A percentile compares a stretch with the other conserved stretches of the same genome.
Conservation (phyloP, 2,329 filamentous ascomycete genomes). For the Colletotrichum musae region DNA sequence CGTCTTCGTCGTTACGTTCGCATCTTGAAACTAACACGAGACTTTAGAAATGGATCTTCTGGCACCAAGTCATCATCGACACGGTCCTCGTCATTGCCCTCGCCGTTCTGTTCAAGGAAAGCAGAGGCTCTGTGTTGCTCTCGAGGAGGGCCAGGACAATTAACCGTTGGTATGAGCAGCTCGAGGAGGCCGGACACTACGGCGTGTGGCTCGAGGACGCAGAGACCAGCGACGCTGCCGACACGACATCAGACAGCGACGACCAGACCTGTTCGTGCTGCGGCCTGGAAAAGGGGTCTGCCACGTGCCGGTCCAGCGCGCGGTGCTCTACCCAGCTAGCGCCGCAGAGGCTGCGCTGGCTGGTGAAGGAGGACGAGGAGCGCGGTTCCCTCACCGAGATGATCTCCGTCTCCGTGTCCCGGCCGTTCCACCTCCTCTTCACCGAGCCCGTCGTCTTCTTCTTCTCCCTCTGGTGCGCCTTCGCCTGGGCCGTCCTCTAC, state of each 20-base stretch:
- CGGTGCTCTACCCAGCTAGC: conserved; percentile 18
- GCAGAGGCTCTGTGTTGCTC: conserved; percentile 83
- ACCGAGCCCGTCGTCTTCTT: conserved; percentile 86
- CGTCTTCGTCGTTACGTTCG: background rate
- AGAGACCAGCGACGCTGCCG: conserved; percentile 20
- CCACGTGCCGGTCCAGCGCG: conserved; percentile 15
- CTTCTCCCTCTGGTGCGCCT: conserved; percentile 92
- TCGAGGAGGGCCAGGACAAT: conserved; percentile 80
- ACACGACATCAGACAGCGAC: conserved; percentile 23
- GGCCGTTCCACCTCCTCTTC: conserved; percentile 83
- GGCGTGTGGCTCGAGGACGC: conserved; percentile 58
- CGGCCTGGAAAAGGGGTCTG: conserved; percentile 15
- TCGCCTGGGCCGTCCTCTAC: conserved; percentile 92
- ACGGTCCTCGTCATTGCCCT: conserved; percentile 75
- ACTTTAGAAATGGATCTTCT: conserved; percentile 93
- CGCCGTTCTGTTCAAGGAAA: conserved; percentile 83
- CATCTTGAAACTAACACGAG: background rate
- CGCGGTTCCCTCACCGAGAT: conserved; percentile 77
- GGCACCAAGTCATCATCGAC: conserved; percentile 82
- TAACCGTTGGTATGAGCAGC: conserved; percentile 83
- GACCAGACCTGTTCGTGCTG: conserved; percentile 24
- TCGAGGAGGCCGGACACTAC: conserved; percentile 75
- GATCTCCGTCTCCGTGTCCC: conserved; percentile 80
- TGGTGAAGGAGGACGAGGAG: conserved; percentile 84
- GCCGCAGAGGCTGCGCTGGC: conserved; percentile 77